Evolutionary conservation across 345 rosid genomes (phyloP).

Genomic region (Aegle marmelos): DNA sequence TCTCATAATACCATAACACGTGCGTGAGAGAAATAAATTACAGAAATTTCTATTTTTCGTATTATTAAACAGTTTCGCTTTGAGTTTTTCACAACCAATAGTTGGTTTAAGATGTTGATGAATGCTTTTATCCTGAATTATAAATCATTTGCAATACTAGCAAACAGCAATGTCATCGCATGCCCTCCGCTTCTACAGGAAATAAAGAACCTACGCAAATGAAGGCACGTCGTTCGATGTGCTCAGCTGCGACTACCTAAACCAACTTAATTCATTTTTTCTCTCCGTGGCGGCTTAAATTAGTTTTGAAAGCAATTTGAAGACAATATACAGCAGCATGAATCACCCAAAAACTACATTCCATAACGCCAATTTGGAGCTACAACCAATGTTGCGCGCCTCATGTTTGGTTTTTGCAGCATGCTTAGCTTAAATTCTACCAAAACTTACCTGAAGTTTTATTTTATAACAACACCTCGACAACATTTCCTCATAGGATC

Average conservation of each 20-base stretch:
- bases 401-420: not conserved
- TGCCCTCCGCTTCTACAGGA: too few relatives aligned
- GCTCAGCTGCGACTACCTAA: not conserved
- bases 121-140: too few relatives aligned
- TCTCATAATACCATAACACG: too few relatives aligned
- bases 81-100: too few relatives aligned
- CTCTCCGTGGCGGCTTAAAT: too few relatives aligned
- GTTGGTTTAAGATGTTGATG: too few relatives aligned
- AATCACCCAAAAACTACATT: not conserved
- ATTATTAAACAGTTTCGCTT: too few relatives aligned
- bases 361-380: not conserved
- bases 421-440: conserved; percentile 10
- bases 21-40: too few relatives aligned
- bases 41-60: too few relatives aligned
- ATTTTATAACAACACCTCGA: conserved; percentile 8
- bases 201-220: too few relatives aligned
- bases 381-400: not conserved
- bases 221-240: not conserved
- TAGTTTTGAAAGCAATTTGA: not conserved
- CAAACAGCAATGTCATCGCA: too few relatives aligned
- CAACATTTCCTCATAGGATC: conserved; percentile 4
- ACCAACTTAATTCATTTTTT: not conserved
- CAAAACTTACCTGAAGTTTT: conserved; percentile 14
- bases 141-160: too few relatives aligned
- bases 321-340: not conserved